Base-by-base conservation (phyloP, 2,329 filamentous ascomycete species). In the Spiromastix sp. region DNA sequence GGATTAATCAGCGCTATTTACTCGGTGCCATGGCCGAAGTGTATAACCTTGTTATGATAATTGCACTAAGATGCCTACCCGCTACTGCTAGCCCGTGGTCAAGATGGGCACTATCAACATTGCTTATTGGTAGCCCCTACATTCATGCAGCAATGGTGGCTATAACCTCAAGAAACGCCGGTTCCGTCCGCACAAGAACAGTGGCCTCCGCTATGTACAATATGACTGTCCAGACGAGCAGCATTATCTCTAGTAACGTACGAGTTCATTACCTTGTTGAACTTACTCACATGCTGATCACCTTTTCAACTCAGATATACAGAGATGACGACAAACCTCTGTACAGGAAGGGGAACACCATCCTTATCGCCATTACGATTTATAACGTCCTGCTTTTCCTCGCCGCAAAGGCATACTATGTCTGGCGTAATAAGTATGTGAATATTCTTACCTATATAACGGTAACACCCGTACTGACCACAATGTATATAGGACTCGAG, bases 331-430 rank as follows among this genome's bases (percentile, higher is more conserved):
- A 77, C 37, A 60, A 61, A 4, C 72, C 73, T 0, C 68, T 70
- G 45, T 78, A 76, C 49, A 68, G 71, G 39, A 63, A 48, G 3
- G 74, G 74, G 6, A 78, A 78, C 54, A 70, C 61, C 16, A 67
- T 75, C 3, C 61, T 75, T 32, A 66, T 79, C 16, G 67, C 60
- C 2, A 61, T 78, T 32, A 56, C 67, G 3, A 61, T 60, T 0
- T 61, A 72, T 18, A 64, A 66, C 13, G 46, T 75, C 6, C 50
- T 66, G 0, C 46, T 67, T 1, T 76, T 77, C 30, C 17, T 76
- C 20, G 57, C 54, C 3, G 52, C 56, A 12, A 62, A 61, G 35
- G 39, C 46, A 4, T 64, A 62, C 43, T 64, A 63, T 35, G 45
- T 59, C 4, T 54, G 51, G 48, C 52, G 56, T 16, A 64, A 64